A percentile compares a stretch with the other conserved stretches of the same genome.
phyloP scores from a whole-genome alignment of 495 filamentous ascomycete genomes.

The Trichoderma virens region DNA sequence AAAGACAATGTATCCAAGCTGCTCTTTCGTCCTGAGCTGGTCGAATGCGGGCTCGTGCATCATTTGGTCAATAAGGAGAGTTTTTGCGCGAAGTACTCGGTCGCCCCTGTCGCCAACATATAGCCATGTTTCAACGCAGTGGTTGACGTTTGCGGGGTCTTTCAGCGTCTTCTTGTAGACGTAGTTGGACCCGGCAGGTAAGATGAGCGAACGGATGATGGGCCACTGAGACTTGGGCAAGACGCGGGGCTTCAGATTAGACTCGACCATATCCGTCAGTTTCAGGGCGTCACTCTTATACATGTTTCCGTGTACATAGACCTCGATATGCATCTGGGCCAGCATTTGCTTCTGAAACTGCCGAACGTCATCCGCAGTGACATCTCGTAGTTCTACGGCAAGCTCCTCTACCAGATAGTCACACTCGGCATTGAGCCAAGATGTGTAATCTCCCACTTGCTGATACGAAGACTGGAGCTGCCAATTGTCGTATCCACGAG shows the following conservation, averaged over 20 bases:
- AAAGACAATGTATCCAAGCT: conserved; percentile 94
- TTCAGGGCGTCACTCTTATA: conserved; percentile 92
- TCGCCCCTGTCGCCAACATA: conserved; percentile 69
- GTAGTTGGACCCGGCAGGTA: conserved; percentile 74
- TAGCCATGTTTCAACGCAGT: conserved; percentile 89
- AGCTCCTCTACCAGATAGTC: conserved; percentile 77
- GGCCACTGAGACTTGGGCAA: conserved; percentile 76
- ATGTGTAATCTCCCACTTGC: conserved; percentile 78
- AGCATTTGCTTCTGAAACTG: conserved; percentile 75
- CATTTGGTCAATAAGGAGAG: conserved; percentile 81
- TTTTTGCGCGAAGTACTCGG: conserved; percentile 59
- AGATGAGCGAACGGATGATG: conserved; percentile 64
- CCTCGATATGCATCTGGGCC: conserved; percentile 78
- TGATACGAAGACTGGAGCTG: conserved; percentile 82
- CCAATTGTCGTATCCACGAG: conserved; percentile 71
- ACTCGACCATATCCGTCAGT: conserved; percentile 75
- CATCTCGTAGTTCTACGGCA: conserved; percentile 62
- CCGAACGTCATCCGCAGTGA: conserved; percentile 66
- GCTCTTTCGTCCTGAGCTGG: conserved; percentile 90
- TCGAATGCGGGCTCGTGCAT: conserved; percentile 91
- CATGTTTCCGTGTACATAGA: conserved; percentile 84
- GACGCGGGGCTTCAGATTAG: conserved; percentile 63
- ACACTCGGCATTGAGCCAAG: conserved; percentile 69
- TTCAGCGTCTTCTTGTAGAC: conserved; percentile 71
- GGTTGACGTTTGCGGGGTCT: conserved; percentile 90